Evolutionary conservation across 257 asterid species (phyloP).

Genomic region (Jacaranda mimosifolia): DNA sequence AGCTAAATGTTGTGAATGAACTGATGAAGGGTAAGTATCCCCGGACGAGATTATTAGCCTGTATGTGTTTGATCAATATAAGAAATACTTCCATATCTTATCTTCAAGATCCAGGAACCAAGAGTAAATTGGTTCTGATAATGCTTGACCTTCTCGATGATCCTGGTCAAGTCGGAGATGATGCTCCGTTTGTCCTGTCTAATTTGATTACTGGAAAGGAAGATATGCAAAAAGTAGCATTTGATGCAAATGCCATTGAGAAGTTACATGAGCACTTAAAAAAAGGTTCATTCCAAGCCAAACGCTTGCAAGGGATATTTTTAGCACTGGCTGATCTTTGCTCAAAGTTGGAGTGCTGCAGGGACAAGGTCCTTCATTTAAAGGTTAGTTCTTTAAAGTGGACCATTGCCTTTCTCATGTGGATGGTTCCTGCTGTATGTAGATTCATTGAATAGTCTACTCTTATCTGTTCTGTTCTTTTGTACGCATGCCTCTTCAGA

Average conservation of each 20-base stretch:
- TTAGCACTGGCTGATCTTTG: slow-evolving; percentile 81
- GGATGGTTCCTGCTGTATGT: slow-evolving; percentile 25
- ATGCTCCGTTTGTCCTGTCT: slow-evolving; percentile 83
- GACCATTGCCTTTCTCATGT: slow-evolving; percentile 28
- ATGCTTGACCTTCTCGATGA: slow-evolving; percentile 87
- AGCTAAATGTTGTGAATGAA: slow-evolving; percentile 63
- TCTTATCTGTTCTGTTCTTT: slow-evolving; percentile 30
- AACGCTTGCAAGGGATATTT: slow-evolving; percentile 77
- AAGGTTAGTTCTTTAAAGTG: slow-evolving; percentile 61
- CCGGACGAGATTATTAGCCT: slow-evolving; percentile 87
- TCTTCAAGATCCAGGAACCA: slow-evolving; percentile 68
- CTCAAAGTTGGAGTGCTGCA: slow-evolving; percentile 86
- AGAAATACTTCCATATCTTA: slow-evolving; percentile 63
- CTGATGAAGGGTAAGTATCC: slow-evolving; percentile 79
- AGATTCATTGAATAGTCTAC: slow-evolving; percentile 11
- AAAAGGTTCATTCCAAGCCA: slow-evolving; percentile 60
- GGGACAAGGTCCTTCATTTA: slow-evolving; percentile 69
- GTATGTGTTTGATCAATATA: slow-evolving; percentile 74
- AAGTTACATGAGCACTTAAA: slow-evolving; percentile 66
- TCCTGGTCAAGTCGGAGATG: slow-evolving; percentile 96
- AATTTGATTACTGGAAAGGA: slow-evolving; percentile 75
- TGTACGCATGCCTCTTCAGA: slow-evolving; percentile 25
- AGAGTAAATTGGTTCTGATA: slow-evolving; percentile 64
- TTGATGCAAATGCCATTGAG: slow-evolving; percentile 68
- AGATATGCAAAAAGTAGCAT: slow-evolving; percentile 85